Conservation (phyloP, 805 yeast species). For the Brettanomyces custersianus region DNA sequence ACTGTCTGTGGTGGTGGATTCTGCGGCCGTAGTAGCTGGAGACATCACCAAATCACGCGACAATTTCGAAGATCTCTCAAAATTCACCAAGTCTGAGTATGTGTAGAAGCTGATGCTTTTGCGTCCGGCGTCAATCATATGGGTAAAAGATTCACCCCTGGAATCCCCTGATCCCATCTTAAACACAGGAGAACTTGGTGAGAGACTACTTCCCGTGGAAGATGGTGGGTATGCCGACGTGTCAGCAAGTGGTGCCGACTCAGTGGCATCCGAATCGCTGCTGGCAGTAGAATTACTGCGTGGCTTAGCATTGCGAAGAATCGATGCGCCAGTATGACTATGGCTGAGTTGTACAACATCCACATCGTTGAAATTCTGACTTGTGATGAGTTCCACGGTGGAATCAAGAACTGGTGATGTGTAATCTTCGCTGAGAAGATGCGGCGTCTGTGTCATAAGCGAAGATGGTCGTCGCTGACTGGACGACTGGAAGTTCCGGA, state of each 20-base stretch:
- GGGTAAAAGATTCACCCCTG: neutral
- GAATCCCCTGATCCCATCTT: no score
- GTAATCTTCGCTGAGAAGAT: constrained; percentile 47
- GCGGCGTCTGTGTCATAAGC: constrained; percentile 5
- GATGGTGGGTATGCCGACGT: neutral
- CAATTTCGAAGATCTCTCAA: constrained; percentile 14
- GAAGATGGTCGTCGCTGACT: constrained; percentile 1
- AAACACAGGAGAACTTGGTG: no score
- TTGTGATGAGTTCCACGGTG: constrained; percentile 54
- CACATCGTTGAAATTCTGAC: constrained; percentile 49
- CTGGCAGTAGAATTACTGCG: no score
- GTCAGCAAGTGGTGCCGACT: neutral
- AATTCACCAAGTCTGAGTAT: constrained; percentile 23
- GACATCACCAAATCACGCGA: constrained; percentile 4
- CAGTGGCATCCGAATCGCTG: neutral
- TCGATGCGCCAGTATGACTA: no score
- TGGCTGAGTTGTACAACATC: constrained; percentile 46
- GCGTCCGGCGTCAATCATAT: constrained; percentile 7
- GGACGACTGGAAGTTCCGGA: neutral
- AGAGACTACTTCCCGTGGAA: no score
- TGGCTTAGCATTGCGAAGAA: no score
- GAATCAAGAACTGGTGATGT: constrained; percentile 83
- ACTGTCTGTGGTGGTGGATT: neutral
- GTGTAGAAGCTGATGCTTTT: constrained; percentile 25
- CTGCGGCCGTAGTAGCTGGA: constrained; percentile 1